Percentiles rank a stretch among this genome's conserved stretches.
phyloP scores from a whole-genome alignment of 495 filamentous ascomycete species.

The Rhizodiscina lignyota region DNA sequence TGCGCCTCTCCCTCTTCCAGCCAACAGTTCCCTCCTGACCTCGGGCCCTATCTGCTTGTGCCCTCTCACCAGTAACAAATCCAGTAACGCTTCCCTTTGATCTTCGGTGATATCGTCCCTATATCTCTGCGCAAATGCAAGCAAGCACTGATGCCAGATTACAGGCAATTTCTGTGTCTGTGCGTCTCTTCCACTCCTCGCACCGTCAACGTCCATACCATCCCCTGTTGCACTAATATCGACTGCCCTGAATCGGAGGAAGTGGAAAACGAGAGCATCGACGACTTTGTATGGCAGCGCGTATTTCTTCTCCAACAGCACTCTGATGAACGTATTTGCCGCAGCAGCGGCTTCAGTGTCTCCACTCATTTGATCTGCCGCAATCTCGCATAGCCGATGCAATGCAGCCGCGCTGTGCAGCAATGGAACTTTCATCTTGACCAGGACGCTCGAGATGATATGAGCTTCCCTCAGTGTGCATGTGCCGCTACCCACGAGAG shows the following conservation, averaged over 20 bases:
- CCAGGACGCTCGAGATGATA: conserved; percentile 70
- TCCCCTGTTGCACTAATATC: conserved; percentile 26
- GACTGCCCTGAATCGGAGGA: conserved; percentile 63
- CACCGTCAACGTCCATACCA: conserved; percentile 26
- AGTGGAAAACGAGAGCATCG: conserved; percentile 91
- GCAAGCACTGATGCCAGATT: conserved; percentile 75
- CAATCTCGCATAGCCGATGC: conserved; percentile 81
- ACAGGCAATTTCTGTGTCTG: conserved; percentile 55
- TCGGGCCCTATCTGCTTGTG: conserved; percentile 84
- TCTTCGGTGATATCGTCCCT: conserved; percentile 87
- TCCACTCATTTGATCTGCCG: conserved; percentile 58
- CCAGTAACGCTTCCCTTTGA: conserved; percentile 78
- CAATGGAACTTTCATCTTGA: conserved; percentile 66
- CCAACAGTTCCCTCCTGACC: conserved; percentile 76
- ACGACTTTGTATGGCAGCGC: conserved; percentile 89
- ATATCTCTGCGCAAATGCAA: conserved; percentile 88
- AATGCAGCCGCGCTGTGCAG: conserved; percentile 86
- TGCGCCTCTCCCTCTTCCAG: conserved; percentile 74
- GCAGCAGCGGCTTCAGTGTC: conserved; percentile 63
- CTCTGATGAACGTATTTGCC: conserved; percentile 83
- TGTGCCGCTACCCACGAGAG: conserved; percentile 55
- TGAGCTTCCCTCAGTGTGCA: conserved; percentile 84
- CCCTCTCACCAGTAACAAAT: conserved; percentile 71
- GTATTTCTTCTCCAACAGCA: conserved; percentile 91
- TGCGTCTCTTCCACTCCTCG: conserved; percentile 26